phyloP scores from a whole-genome alignment of 1,284 basidiomycete species.

The Sanghuangporus baumii region DNA sequence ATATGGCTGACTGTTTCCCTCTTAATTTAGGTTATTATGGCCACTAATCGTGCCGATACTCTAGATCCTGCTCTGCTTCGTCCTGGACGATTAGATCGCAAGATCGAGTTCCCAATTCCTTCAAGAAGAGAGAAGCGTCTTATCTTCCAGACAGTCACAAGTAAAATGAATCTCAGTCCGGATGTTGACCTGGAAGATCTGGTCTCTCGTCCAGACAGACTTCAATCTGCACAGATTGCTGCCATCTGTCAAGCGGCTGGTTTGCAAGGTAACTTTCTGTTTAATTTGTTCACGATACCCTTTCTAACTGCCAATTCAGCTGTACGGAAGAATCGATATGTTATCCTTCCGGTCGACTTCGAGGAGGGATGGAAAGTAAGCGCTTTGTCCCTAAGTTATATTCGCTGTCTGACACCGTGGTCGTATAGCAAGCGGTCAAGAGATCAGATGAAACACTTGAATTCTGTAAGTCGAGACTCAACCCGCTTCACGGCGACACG shows the following conservation, averaged over 20 bases:
- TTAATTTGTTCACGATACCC: neutral
- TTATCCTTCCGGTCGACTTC: conserved; percentile 96
- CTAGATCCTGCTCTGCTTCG: conserved; percentile 95
- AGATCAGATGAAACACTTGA: conserved; percentile 90
- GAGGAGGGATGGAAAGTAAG: conserved; percentile 98
- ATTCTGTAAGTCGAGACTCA: conserved; percentile 68
- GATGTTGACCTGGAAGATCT: conserved; percentile 99
- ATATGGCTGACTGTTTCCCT: neutral
- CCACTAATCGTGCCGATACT: conserved; percentile 94
- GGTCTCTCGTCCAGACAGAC: conserved; percentile 92
- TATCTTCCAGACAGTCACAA: conserved; percentile 97
- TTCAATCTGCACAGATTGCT: conserved; percentile 94
- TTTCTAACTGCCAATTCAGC: conserved; percentile 41
- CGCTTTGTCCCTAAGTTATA: conserved; percentile 42
- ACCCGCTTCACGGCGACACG: neutral
- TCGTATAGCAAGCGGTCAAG: conserved; percentile 84
- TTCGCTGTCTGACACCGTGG: conserved; percentile 27
- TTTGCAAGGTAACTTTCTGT: conserved; percentile 69
- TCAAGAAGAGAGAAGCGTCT: conserved; percentile 93
- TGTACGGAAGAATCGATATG: conserved; percentile 96
- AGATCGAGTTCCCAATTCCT: conserved; percentile 98
- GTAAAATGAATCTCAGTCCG: conserved; percentile 97
- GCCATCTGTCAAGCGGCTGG: conserved; percentile 97
- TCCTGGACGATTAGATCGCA: conserved; percentile 95
- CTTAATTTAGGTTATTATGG: conserved; percentile 88